phyloP scores from a whole-genome alignment of 352 stramenopile species.

The Phytopythium helicoides region DNA sequence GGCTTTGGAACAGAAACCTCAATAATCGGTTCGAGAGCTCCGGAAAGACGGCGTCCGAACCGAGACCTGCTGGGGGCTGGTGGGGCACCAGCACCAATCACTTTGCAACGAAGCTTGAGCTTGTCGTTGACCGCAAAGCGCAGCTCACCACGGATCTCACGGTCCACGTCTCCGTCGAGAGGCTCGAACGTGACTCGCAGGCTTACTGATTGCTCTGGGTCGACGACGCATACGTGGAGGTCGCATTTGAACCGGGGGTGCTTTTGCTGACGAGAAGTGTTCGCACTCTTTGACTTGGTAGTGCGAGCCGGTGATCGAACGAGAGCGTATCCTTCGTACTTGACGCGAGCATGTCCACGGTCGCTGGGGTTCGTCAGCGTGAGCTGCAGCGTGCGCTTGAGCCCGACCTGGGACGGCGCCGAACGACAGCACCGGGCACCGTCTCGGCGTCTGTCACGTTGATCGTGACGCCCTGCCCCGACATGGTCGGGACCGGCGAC shows the following conservation, averaged over 20 bases:
- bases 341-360: constrained; percentile 52
- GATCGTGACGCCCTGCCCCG: constrained; percentile 17
- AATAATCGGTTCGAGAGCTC: not conserved
- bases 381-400: constrained; percentile 45
- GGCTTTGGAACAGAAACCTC: constrained; percentile 2
- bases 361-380: constrained; percentile 61
- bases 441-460: constrained; percentile 46
- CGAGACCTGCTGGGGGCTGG: constrained; percentile 20
- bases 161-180: constrained; percentile 29
- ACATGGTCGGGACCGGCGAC: no score
- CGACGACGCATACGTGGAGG: constrained; percentile 67
- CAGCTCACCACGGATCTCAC: constrained; percentile 38
- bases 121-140: constrained; percentile 67
- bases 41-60: constrained; percentile 12
- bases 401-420: constrained; percentile 44
- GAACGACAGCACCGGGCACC: constrained; percentile 45
- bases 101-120: constrained; percentile 50
- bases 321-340: constrained; percentile 65
- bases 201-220: constrained; percentile 43
- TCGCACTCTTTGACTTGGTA: not conserved
- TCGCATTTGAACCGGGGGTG: constrained; percentile 62
- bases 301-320: constrained; percentile 6
- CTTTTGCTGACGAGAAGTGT: constrained; percentile 14
- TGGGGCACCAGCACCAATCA: constrained; percentile 22
- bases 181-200: constrained; percentile 71